A percentile compares a stretch with the other conserved stretches of the same genome.
Conservation (phyloP, 306 rosid genomes). For the Biancaea sappan region DNA sequence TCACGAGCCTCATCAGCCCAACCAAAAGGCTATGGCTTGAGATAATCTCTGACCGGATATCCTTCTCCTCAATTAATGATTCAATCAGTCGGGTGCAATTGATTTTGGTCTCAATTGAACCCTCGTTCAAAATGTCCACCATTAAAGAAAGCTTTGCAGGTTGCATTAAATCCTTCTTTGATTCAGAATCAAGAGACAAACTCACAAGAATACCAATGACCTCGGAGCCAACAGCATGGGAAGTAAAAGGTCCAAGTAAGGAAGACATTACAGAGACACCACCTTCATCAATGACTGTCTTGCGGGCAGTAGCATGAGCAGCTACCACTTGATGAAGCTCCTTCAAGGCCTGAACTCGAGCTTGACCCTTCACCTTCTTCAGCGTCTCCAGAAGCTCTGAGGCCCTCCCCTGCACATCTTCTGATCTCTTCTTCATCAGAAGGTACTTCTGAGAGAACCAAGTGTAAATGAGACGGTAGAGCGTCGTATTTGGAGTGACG, state of each 20-base stretch:
- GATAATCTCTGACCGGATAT: conserved; percentile 55
- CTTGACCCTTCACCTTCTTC: conserved; percentile 75
- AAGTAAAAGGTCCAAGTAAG: conserved; percentile 71
- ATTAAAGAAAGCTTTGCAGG: conserved; percentile 71
- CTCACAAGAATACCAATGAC: conserved; percentile 67
- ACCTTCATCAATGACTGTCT: conserved; percentile 58
- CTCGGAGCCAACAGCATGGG: conserved; percentile 77
- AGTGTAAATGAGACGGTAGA: conserved; percentile 54
- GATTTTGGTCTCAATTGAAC: conserved; percentile 71
- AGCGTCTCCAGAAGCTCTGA: conserved; percentile 68
- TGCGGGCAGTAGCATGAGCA: conserved; percentile 59
- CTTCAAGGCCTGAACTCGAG: conserved; percentile 75
- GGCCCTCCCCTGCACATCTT: conserved; percentile 77
- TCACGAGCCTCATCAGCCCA: conserved; percentile 76
- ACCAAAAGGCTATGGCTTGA: conserved; percentile 74
- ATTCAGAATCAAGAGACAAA: conserved; percentile 66
- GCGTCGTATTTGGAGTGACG: conserved; percentile 68
- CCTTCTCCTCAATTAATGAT: conserved; percentile 58
- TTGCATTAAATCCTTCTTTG: conserved; percentile 57
- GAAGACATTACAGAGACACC: conserved; percentile 61
- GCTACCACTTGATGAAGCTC: conserved; percentile 65
- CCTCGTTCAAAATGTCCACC: conserved; percentile 77
- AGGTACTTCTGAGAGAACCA: conserved; percentile 80
- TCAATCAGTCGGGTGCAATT: conserved; percentile 64
- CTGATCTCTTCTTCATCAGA: conserved; percentile 72